A percentile compares a stretch with the other conserved stretches of the same genome.
Evolutionary conservation across 2,329 filamentous ascomycete genomes (phyloP).

Genomic region (Emericellopsis cladophorae): DNA sequence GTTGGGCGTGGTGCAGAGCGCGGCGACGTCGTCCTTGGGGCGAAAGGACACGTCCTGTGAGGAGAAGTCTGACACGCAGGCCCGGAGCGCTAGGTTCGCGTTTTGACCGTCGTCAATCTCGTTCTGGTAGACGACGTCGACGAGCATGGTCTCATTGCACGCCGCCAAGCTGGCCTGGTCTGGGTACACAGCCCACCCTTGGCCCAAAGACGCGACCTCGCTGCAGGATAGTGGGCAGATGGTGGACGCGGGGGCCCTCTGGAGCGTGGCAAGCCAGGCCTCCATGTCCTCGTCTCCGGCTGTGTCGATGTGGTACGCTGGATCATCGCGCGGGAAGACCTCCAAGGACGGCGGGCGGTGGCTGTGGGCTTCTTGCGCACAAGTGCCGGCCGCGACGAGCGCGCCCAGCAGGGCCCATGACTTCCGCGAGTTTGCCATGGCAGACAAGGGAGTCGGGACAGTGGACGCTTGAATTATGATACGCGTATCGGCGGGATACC

Average conservation of each 20-base stretch:
- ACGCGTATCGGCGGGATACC: no score
- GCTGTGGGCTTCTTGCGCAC: no score
- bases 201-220: not conserved
- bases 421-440: no score
- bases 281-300: not conserved
- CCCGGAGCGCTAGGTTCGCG: constrained; percentile 1
- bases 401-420: no score
- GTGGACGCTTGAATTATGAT: no score
- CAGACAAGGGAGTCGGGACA: no score
- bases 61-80: constrained; percentile 1
- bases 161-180: constrained; percentile 1
- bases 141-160: constrained; percentile 4
- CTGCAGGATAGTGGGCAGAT: not conserved
- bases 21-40: constrained; percentile 1
- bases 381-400: no score
- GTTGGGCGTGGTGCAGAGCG: constrained; percentile 5
- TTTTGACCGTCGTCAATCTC: not conserved
- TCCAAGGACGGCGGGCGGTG: no score
- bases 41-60: not conserved
- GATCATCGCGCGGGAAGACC: no score
- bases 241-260: not conserved
- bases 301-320: no score
- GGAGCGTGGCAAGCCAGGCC: constrained; percentile 2
- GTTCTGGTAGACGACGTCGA: constrained; percentile 1
- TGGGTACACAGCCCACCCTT: constrained; percentile 1